phyloP scores from a whole-genome alignment of 2,329 filamentous ascomycete genomes.

The Thelonectria rubi region DNA sequence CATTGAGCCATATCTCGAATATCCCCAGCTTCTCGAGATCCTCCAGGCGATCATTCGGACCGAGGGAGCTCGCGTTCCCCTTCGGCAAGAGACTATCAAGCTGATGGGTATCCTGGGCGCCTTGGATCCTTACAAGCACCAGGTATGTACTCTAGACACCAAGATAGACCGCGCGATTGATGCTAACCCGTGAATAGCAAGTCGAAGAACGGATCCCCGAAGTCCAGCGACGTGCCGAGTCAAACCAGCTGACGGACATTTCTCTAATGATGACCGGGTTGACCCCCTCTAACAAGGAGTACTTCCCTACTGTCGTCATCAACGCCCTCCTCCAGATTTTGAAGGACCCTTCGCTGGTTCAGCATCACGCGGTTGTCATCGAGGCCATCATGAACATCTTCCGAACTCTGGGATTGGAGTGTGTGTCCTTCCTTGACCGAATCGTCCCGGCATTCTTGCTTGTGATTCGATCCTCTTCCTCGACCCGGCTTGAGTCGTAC shows the following conservation, averaged over 20 bases:
- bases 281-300: conserved; percentile 96
- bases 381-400: conserved; percentile 99
- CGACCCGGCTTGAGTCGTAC: conserved; percentile 87
- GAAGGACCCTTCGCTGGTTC: conserved; percentile 86
- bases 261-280: conserved; percentile 97
- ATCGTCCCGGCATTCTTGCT: conserved; percentile 94
- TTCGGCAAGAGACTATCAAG: conserved; percentile 95
- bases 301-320: conserved; percentile 97
- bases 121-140: conserved; percentile 94
- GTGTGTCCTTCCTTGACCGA: conserved; percentile 90
- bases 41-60: conserved; percentile 94
- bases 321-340: conserved; percentile 93
- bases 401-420: conserved; percentile 93
- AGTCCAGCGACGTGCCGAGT: conserved; percentile 72
- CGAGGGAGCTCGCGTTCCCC: conserved; percentile 81
- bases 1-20: conserved; percentile 93
- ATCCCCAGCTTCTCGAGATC: conserved; percentile 91
- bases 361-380: conserved; percentile 93
- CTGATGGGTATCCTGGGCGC: conserved; percentile 95
- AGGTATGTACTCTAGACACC: background rate
- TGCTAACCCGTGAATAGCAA: conserved; percentile 55
- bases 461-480: conserved; percentile 84
- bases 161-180: no score
- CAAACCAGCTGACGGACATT: conserved; percentile 83
- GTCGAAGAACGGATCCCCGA: conserved; percentile 91